Conservation (phyloP, 1,284 basidiomycete species). For the Mycena sp. region DNA sequence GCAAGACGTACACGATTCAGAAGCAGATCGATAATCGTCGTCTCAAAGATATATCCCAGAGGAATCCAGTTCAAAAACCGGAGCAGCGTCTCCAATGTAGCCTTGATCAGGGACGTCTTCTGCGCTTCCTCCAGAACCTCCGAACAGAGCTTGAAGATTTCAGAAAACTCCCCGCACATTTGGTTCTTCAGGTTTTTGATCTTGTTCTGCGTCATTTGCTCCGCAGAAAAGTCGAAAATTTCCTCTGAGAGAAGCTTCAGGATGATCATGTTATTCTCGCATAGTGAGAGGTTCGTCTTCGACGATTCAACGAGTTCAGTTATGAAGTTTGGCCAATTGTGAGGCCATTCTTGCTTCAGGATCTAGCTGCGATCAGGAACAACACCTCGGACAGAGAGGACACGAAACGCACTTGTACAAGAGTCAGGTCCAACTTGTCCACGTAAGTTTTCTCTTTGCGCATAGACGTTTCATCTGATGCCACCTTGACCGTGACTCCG, state of each 20-base stretch:
- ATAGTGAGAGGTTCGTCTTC: constrained; percentile 94
- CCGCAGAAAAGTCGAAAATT: constrained; percentile 99
- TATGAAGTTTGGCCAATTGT: constrained; percentile 99
- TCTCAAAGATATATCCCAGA: constrained; percentile 99
- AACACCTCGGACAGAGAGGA: not conserved
- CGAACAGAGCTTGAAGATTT: constrained; percentile 95
- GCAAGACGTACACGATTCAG: constrained; percentile 79
- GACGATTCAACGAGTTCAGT: constrained; percentile 98
- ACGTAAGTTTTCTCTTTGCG: constrained; percentile 95
- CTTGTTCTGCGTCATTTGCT: constrained; percentile 99
- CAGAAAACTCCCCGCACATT: constrained; percentile 97
- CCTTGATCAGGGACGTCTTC: constrained; percentile 95
- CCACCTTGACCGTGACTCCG: constrained; percentile 91
- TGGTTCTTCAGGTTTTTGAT: constrained; percentile 98
- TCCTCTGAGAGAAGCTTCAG: constrained; percentile 98
- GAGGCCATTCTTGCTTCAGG: constrained; percentile 99
- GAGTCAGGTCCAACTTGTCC: constrained; percentile 96
- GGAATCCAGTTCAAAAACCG: constrained; percentile 99
- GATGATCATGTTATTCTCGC: constrained; percentile 99
- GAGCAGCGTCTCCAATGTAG: constrained; percentile 95
- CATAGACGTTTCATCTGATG: constrained; percentile 88
- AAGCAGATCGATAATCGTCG: constrained; percentile 95
- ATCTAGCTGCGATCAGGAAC: constrained; percentile 66
- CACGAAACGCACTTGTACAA: constrained; percentile 81
- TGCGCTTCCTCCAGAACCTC: constrained; percentile 99